Evolutionary conservation across 2,329 filamentous ascomycete genomes (phyloP), one percentile per base, ranked within the genome.

Genomic region (Sclerotinia glacialis): DNA sequence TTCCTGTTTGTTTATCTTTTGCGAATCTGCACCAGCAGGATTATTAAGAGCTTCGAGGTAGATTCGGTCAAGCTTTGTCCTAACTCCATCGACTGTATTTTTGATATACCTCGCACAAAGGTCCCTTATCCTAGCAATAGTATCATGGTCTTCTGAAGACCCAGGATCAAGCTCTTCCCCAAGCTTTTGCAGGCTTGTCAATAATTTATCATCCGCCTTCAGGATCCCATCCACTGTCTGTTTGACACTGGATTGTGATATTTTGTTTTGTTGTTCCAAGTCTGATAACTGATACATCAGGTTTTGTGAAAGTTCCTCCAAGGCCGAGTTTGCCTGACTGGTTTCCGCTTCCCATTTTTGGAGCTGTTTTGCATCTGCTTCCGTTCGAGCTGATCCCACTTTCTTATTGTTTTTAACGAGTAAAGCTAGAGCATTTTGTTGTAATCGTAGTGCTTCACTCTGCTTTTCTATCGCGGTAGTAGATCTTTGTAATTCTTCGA

Each of bases 121-220:
- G 71, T 83, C 89, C 73, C 86, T 85, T 71, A 90, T 81, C 67
- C 82, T 82, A 52, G 84, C 81, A 12, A 88, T 78, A 3, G 80
- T 81, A 65, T 81, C 77, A 54, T 84, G 79, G 59, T 86, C 83
- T 11, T 84, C 82, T 0, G 80, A 79, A 31, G 83, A 79, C 56
- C 83, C 80, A 5, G 80, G 79, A 12, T 85, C 80, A 4, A 91
- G 80, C 70, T 88, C 86, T 67, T 82, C 83, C 0, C 87, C 83
- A 2, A 91, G 80, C 70, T 89, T 89, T 73, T 89, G 86, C 3
- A 92, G 78, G 67, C 86, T 86, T 26, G 83, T 80, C 1, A 91
- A 78, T 2, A 91, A 79, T 68, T 85, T 86, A 73, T 91, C 88
- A 68, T 92, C 89, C 1, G 86, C 84, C 11, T 80, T 79, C 11